phyloP scores from a whole-genome alignment of 257 asterid genomes.

The Cynanchum wilfordii region DNA sequence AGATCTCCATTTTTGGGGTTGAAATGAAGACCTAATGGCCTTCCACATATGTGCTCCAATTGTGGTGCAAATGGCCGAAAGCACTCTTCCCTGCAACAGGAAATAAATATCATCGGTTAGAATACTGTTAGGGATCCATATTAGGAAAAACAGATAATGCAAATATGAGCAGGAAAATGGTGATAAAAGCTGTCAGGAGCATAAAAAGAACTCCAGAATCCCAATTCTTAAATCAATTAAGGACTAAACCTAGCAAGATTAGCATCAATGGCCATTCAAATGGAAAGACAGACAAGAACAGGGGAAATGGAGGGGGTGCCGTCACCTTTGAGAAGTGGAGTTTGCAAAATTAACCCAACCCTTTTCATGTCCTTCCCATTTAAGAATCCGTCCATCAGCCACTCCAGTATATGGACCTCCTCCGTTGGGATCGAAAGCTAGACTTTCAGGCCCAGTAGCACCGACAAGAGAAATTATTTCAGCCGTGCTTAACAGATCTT shows the following conservation, averaged over 20 bases:
- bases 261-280: not conserved
- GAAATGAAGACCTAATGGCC: conserved; percentile 65
- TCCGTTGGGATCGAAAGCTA: conserved; percentile 56
- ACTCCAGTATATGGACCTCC: conserved; percentile 78
- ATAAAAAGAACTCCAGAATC: not conserved
- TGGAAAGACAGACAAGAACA: not conserved
- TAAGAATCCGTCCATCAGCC: conserved; percentile 66
- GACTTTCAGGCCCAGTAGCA: conserved; percentile 68
- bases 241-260: not conserved
- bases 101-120: conserved; percentile 1
- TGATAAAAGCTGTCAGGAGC: not conserved
- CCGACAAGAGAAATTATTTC: conserved; percentile 38
- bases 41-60: conserved; percentile 64
- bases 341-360: conserved; percentile 63
- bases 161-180: too few species aligned
- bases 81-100: conserved; percentile 42
- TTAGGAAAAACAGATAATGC: too few species aligned
- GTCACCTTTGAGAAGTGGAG: conserved; percentile 56
- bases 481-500: conserved; percentile 29
- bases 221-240: not conserved
- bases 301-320: not conserved
- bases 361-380: conserved; percentile 29
- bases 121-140: too few species aligned
- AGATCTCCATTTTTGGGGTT: conserved; percentile 51
- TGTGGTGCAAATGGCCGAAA: conserved; percentile 48